Evolutionary conservation across 1,139 yeast genomes (phyloP), one percentile per base, ranked within the genome.

Genomic region (Suhomyces yuchorum): DNA sequence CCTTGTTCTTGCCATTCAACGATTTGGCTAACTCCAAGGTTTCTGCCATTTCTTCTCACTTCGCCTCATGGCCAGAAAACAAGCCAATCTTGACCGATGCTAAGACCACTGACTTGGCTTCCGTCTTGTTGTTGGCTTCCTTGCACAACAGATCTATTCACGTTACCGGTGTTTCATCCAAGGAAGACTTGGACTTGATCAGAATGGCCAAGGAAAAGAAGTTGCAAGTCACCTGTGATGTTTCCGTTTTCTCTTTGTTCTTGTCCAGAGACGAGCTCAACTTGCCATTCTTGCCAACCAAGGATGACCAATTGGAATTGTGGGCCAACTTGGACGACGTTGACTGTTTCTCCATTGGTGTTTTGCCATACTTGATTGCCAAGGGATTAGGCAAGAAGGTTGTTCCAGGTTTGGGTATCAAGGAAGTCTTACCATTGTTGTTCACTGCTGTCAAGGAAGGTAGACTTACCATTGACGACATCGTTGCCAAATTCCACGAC

Each of bases 71-170:
- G 97, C 97, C 97, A 47, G 75, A 78, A 47, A 70, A 71, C 62
- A 91, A 90, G 74, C 95, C 96, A 53, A 87, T 93, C 55, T 80
- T 92, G 56, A 90, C 97, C 42, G 97, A 93, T 70, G 97, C 98
- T 42, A 85, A 83, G 66, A 84, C 95, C 24, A 88, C 97, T 40
- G 95, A 90, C 62, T 78, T 93, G 62, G 98, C 99, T 18, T 87
- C 97, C 5, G 87, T 92, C 46, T 75, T 93, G 65, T 79, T 93
- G 63, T 77, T 93, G 70, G 97, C 98, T 46, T 87, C 97, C 37
- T 81, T 93, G 63, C 92, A 89, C 75, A 81, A 75, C 71, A 81
- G 96, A 63, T 77, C 92, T 41, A 87, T 93, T 55, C 99, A 93
- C 68, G 84, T 93, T 57, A 89, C 96, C 50, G 91, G 88, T 57